Conservation (phyloP, 73 alveolate species). For the Paramecium tetraurelia region DNA sequence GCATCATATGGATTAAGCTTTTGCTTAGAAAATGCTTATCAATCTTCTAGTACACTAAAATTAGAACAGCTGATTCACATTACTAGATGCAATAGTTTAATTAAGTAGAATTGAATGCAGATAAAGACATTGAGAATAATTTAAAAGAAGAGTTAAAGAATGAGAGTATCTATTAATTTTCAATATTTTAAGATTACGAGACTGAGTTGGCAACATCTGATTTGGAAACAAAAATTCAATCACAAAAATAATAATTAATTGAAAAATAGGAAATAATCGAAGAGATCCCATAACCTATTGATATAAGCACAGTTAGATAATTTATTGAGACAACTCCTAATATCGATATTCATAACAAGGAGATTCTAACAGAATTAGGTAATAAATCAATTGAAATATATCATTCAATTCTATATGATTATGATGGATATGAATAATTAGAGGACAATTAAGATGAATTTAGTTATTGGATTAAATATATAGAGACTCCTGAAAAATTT, state of each 20-base stretch:
- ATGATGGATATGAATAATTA: slow-evolving; percentile 11
- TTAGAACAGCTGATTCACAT: background rate
- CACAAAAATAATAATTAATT: background rate
- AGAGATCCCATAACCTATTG: background rate
- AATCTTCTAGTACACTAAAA: background rate
- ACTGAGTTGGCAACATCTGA: background rate
- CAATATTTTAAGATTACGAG: background rate
- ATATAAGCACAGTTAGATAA: background rate
- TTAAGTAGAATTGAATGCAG: background rate
- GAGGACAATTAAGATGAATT: slow-evolving; percentile 15
- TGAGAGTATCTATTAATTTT: background rate
- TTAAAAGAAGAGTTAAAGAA: background rate
- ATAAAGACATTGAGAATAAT: background rate
- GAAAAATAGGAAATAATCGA: background rate
- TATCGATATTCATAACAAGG: background rate
- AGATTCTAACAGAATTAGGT: background rate
- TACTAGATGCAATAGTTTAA: background rate
- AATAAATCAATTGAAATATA: background rate
- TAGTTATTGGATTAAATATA: slow-evolving; percentile 21
- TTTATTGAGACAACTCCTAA: slow-evolving; percentile 11
- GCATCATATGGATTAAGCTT: background rate
- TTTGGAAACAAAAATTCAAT: background rate
- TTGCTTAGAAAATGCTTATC: background rate
- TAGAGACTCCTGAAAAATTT: slow-evolving; percentile 23
- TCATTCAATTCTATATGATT: background rate